Evolutionary conservation across 352 stramenopile genomes (phyloP).

Genomic region (Phytophthora sp.): DNA sequence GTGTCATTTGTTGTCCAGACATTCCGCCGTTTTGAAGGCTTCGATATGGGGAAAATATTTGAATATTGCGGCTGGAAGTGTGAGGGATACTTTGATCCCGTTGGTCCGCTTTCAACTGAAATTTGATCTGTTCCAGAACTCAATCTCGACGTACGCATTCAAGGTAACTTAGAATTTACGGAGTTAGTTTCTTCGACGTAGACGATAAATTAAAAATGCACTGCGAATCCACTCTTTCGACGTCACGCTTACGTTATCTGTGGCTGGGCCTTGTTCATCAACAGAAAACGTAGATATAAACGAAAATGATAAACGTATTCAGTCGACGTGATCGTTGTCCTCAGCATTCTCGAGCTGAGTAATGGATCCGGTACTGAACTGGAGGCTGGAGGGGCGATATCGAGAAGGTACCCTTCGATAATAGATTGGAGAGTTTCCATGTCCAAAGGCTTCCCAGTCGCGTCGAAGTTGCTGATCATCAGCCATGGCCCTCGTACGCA

Average conservation of each 20-base stretch:
- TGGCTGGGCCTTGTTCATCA: no score
- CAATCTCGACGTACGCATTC: background rate
- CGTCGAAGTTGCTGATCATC: no score
- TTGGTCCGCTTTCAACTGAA: background rate
- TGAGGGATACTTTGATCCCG: background rate
- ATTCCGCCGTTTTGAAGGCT: background rate
- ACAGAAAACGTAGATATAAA: no score
- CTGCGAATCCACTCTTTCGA: no score
- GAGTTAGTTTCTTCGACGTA: background rate
- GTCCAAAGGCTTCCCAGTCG: no score
- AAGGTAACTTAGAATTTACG: background rate
- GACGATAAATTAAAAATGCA: no score
- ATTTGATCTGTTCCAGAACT: no score
- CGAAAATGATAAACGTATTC: no score
- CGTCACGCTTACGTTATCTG: no score
- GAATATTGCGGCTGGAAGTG: background rate
- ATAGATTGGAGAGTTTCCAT: background rate
- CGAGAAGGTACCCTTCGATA: background rate
- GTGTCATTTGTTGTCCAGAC: background rate
- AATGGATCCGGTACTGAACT: background rate
- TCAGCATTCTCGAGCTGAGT: background rate
- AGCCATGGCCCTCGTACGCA: background rate
- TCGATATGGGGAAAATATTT: background rate
- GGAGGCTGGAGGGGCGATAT: background rate
- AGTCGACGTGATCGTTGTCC: background rate